Evolutionary conservation across 306 rosid genomes (phyloP).

Genomic region (Vicia faba): DNA sequence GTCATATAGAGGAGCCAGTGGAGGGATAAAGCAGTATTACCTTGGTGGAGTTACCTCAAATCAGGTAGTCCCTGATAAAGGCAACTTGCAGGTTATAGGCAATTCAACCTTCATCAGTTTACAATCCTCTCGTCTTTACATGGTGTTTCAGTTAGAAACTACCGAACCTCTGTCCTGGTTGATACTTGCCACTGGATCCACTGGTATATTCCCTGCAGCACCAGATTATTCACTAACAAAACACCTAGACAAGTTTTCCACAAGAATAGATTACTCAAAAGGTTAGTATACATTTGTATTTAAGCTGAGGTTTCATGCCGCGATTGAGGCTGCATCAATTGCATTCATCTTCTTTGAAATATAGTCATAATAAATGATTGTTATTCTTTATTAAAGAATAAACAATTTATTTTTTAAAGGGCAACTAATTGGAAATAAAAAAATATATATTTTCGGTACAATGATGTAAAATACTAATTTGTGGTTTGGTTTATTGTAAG

Average conservation of each 20-base stretch:
- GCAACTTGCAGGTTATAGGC: slow-evolving; percentile 48
- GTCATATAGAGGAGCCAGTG: slow-evolving; percentile 41
- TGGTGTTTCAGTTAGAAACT: slow-evolving; percentile 64
- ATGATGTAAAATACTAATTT: neutral
- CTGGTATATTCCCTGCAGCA: slow-evolving; percentile 55
- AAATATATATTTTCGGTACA: neutral
- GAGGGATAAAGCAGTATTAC: slow-evolving; percentile 56
- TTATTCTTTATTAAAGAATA: neutral
- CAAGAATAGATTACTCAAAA: slow-evolving; percentile 56
- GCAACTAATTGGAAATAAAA: neutral
- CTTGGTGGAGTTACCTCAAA: slow-evolving; percentile 58
- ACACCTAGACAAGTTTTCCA: slow-evolving; percentile 57
- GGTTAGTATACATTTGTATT: slow-evolving; percentile 44
- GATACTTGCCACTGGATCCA: slow-evolving; percentile 60
- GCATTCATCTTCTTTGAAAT: slow-evolving; percentile 16
- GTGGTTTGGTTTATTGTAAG: neutral
- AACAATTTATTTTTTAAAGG: neutral
- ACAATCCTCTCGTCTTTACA: slow-evolving; percentile 47
- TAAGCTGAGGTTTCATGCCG: slow-evolving; percentile 4
- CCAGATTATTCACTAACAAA: slow-evolving; percentile 49
- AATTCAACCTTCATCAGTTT: slow-evolving; percentile 52
- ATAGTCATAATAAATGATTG: neutral
- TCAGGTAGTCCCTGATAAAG: slow-evolving; percentile 59
- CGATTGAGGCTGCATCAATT: neutral
- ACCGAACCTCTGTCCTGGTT: slow-evolving; percentile 41